These are phyloP conservation scores for Parafenestella ontariensis DNA, from an alignment of 2,329 filamentous ascomycete genomes.

Conservation along the genomic window DNA sequence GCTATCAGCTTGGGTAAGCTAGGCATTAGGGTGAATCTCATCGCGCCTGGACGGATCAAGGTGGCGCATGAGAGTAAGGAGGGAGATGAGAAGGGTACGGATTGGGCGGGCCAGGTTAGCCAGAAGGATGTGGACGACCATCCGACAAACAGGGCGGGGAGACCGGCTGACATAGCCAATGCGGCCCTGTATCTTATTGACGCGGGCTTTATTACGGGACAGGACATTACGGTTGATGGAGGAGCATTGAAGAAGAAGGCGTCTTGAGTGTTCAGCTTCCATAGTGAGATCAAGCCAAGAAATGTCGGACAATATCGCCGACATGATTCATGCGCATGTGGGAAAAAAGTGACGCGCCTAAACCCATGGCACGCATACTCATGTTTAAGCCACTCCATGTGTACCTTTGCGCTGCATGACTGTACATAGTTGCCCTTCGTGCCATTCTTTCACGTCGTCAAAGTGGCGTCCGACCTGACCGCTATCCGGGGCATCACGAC, in stretches of 20 bases:
- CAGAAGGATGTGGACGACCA: constrained; percentile 54
- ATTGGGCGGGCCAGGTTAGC: constrained; percentile 47
- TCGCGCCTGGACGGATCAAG: constrained; percentile 57
- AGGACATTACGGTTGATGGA: constrained; percentile 49
- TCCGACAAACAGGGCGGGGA: constrained; percentile 54
- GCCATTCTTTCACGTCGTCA: constrained; percentile 23
- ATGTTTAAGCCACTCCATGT: background rate
- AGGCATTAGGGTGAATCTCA: constrained; percentile 57
- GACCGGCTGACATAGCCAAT: constrained; percentile 55
- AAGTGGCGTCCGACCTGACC: constrained; percentile 38
- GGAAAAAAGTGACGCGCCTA: constrained; percentile 15
- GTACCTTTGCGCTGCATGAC: constrained; percentile 2
- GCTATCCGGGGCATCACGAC: constrained; percentile 38
- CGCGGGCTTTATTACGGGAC: constrained; percentile 49
- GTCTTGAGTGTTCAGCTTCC: constrained; percentile 1
- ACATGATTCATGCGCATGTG: constrained; percentile 11
- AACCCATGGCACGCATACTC: background rate
- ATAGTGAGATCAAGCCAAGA: background rate
- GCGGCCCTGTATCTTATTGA: constrained; percentile 52
- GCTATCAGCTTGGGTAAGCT: constrained; percentile 54
- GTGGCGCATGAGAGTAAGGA: constrained; percentile 56
- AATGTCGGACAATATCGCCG: constrained; percentile 6
- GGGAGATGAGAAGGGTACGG: constrained; percentile 52
- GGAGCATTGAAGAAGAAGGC: constrained; percentile 47
- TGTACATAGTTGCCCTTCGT: constrained; percentile 7